Evolutionary conservation across 2,329 filamentous ascomycete genomes (phyloP), one percentile per base, ranked within the genome.

Genomic region (Raffaelea albimanens): DNA sequence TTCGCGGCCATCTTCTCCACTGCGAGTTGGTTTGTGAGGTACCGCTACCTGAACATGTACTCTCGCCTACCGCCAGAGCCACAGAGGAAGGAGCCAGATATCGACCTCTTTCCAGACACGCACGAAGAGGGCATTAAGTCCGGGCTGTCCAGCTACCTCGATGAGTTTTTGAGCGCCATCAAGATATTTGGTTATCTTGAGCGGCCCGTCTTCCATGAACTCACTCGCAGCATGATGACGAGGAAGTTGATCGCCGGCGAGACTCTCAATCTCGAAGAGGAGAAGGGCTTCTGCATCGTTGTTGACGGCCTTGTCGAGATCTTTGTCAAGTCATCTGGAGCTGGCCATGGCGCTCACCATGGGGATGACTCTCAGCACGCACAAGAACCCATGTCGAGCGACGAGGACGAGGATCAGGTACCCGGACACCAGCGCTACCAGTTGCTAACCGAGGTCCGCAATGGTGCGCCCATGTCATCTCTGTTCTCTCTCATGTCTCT

Each of bases 101-200:
- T 98, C 61, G 94, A 97, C 59, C 73, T 98, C 13, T 97, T 97
- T 61, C 90, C 93, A 4, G 91, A 97, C 59, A 83, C 85, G 3
- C 87, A 95, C 58, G 91, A 95, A 56, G 85, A 85, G 44, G 89
- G 90, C 53, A 82, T 82, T 25, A 98, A 98, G 64, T 83, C 89
- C 1, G 93, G 91, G 0, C 72, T 98, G 40, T 82, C 88, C n/a
- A 98, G 90, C 62, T 98, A 98, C 57, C 74, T 98, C 22, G 93
- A 98, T 65, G 94, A 98, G 63, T 98, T 98, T 58, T 71, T 98
- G 20, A 97, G 90, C 61, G 93, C 94, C 25, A 98, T 98, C 70
- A 98, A 97, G 66, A 93, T 98, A 49, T 98, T 98, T 67, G 93
- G 93, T 9, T 98, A 97, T 61, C 72, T 98, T 40, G 93, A 98